Evolutionary conservation across 768 basidiomycete genomes (phyloP), one percentile per base, ranked within the genome.

Genomic region (Podaxis sp.): DNA sequence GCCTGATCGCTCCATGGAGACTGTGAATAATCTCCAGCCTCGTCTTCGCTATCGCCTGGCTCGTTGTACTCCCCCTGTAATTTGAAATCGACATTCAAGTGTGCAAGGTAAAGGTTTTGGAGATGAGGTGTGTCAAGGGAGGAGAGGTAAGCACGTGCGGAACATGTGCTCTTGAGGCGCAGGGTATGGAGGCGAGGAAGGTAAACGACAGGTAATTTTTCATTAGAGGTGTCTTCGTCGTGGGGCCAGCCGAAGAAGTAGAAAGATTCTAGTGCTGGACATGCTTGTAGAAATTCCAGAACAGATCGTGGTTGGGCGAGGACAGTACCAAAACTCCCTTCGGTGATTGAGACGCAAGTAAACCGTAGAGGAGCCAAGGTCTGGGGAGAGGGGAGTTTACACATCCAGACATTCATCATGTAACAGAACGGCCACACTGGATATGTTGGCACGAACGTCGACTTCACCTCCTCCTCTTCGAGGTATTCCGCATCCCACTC

Each of bases 1-100:
- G 88, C 88, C 53, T 82, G 86, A 71, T 92, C 91, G 58, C 88
- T 92, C 69, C 77, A 88, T 17, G 88, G 88, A 4, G 89, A 90
- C 68, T 88, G 88, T 3, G 91, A 92, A 66, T 80, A 90, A 74
- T 93, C 91, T 15, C 73, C 66, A 15, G 85, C 86, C 67, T 90
- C 90, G 65, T 92, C 90, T 7, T 89, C 89, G 66, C 84, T 87
- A 64, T 91, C 91, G 36, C 89, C 89, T 5, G 79, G 75, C 59
- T 90, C 89, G 46, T 70, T 61, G 43, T 70, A 69, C 4, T 74
- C 68, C 7, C 69, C 74, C 15, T 74, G 69, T 29, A 85, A 74
- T 15, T 69, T 67, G 63, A 80, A 83, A 57, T 89, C 87, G 69
- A 86, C 82, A 67, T 92, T 92, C 19, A 91, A 75, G 64, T 87